These are phyloP conservation scores for Exserohilum turcica DNA, from an alignment of 2,329 filamentous ascomycete species.

Conservation along the genomic window DNA sequence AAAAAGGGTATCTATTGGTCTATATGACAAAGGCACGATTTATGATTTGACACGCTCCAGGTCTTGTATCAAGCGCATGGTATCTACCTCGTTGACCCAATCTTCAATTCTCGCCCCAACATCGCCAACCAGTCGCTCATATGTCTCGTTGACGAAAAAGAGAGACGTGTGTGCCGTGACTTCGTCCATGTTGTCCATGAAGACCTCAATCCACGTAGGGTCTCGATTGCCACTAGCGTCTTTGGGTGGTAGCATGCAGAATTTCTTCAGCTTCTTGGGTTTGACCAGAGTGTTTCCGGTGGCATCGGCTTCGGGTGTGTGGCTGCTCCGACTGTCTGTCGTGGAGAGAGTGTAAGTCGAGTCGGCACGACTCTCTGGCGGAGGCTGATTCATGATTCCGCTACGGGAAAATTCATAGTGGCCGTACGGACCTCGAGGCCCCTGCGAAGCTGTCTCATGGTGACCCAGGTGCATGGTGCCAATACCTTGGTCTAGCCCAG, in stretches of 20 bases:
- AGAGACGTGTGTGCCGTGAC: constrained; percentile 83
- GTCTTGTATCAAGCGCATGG: constrained; percentile 33
- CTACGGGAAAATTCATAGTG: constrained; percentile 41
- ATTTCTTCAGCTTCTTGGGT: constrained; percentile 68
- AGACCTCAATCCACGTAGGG: constrained; percentile 75
- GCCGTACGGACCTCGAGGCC: constrained; percentile 24
- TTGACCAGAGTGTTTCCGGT: constrained; percentile 32
- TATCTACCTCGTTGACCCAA: constrained; percentile 70
- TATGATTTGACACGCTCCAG: constrained; percentile 20
- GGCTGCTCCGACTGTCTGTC: constrained; percentile 19
- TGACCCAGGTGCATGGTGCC: constrained; percentile 28
- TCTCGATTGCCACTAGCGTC: constrained; percentile 65
- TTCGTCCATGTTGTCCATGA: constrained; percentile 84
- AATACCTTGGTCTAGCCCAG: constrained; percentile 26
- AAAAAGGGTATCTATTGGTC: constrained; percentile 1
- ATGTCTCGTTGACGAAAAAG: constrained; percentile 75
- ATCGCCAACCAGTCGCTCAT: constrained; percentile 77
- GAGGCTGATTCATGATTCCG: constrained; percentile 33
- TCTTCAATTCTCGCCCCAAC: constrained; percentile 68
- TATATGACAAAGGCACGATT: neutral
- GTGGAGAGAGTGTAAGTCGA: constrained; percentile 31
- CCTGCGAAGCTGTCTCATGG: neutral
- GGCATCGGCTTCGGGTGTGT: neutral
- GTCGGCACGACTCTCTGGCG: constrained; percentile 28
- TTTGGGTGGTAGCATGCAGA: constrained; percentile 73